phyloP scores from a whole-genome alignment of 1,284 basidiomycete species.

The Rhodotorula sp. region DNA sequence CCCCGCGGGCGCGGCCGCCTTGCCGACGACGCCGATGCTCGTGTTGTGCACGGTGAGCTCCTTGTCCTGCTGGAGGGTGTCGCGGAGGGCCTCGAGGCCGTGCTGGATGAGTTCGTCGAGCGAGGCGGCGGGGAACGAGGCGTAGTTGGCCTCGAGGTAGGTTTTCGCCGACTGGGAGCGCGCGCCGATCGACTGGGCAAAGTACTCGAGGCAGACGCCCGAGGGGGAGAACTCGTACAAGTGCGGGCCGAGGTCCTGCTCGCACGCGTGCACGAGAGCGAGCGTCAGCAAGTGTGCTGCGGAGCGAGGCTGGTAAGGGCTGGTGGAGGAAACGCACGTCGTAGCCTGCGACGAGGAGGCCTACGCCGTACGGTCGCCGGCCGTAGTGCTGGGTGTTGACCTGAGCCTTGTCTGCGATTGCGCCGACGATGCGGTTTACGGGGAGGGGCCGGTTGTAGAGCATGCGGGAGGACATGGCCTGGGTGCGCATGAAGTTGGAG shows the following conservation, averaged over 20 bases:
- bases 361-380: constrained; percentile 95
- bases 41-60: constrained; percentile 89
- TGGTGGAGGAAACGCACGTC: constrained; percentile 58
- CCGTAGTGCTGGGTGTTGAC: constrained; percentile 99
- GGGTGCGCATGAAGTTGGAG: constrained; percentile 99
- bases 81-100: constrained; percentile 86
- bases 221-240: constrained; percentile 98
- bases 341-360: constrained; percentile 94
- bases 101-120: constrained; percentile 79
- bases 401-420: constrained; percentile 97
- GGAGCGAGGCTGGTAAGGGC: background rate
- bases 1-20: too few relatives aligned
- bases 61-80: constrained; percentile 96
- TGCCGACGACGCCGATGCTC: constrained; percentile 76
- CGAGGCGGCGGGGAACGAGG: constrained; percentile 76
- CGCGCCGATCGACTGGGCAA: constrained; percentile 97
- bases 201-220: constrained; percentile 97
- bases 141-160: constrained; percentile 92
- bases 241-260: constrained; percentile 69
- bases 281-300: background rate
- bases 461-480: constrained; percentile 94
- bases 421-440: constrained; percentile 85
- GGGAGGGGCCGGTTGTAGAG: constrained; percentile 92
- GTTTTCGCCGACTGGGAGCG: constrained; percentile 98
- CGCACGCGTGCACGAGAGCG: background rate